These are phyloP conservation scores for Pisolithus sp. DNA, from an alignment of 768 basidiomycete genomes.

Conservation along the genomic window DNA sequence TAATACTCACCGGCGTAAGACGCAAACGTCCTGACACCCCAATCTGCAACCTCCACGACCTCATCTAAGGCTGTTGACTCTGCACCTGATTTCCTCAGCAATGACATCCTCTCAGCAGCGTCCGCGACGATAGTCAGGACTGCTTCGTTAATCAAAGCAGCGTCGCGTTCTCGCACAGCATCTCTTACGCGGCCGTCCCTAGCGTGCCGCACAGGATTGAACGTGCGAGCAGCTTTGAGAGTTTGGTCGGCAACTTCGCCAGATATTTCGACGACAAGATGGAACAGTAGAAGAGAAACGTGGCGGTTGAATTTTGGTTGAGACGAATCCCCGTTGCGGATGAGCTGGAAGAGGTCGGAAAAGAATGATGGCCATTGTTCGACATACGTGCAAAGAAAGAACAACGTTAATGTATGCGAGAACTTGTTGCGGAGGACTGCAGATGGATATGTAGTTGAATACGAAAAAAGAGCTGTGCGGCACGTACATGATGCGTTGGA, in stretches of 20 bases:
- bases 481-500: conserved; percentile 72
- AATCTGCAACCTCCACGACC: conserved; percentile 76
- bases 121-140: conserved; percentile 80
- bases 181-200: conserved; percentile 86
- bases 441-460: conserved; percentile 7
- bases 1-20: conserved; percentile 83
- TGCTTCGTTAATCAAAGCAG: conserved; percentile 77
- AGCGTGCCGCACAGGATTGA: conserved; percentile 59
- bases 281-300: conserved; percentile 84
- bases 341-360: conserved; percentile 66
- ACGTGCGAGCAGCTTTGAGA: conserved; percentile 80
- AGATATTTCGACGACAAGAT: conserved; percentile 89
- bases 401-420: conserved; percentile 81
- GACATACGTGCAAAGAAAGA: conserved; percentile 84
- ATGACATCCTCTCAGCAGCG: conserved; percentile 51
- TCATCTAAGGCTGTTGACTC: conserved; percentile 51
- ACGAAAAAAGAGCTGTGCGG: conserved; percentile 5
- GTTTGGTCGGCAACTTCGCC: conserved; percentile 96
- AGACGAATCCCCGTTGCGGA: conserved; percentile 53
- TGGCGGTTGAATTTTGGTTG: conserved; percentile 70
- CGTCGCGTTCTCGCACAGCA: conserved; percentile 85
- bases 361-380: conserved; percentile 86
- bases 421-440: conserved; percentile 92
- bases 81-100: conserved; percentile 41
- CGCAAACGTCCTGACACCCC: conserved; percentile 87